Base-by-base conservation (phyloP, 1,139 yeast species). In the Suhomyces taliae region DNA sequence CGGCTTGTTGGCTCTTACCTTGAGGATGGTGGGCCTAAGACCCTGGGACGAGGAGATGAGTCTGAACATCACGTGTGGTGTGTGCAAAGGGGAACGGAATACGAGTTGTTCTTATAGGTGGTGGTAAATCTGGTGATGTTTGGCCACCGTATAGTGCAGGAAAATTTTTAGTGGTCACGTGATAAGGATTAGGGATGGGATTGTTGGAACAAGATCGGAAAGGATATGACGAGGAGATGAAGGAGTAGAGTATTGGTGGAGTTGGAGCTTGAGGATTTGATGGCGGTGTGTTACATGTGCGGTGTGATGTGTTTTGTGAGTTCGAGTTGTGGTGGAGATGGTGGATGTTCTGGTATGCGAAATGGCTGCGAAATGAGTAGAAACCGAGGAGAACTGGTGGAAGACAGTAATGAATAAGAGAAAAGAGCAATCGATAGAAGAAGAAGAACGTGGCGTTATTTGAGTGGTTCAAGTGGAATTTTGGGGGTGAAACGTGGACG, bases 11-110 rank as follows among this genome's bases (percentile, higher is more conserved):
- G 61, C 62, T 50, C 74, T 66, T 31, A 73, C 73, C 53, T 74
- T 72, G 47, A 72, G 63, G 44, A 74, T 57, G 36, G 62, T 71
- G 9, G 79, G 78, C 49, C 75, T 65, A 37, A 74, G 58, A 43
- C 70, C 65, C 51, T 63, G 70, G 53, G 70, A 71, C 11, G 68
- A 44, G 27, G 62, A 61, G 31, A 74, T 66, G 50, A 74, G 65
- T 55, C 79, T 67, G 52, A 74, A 73, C 78, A 74, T 74, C 35
- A 10, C 8, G 31, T 29, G 32, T 29, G 32, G 36, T 26, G 33
- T 37, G 40, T 14, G 27, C 6, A 8, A 8, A 33, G 34, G 27
- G 5, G 7, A 33, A 9, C 14, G 39, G 14, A 37, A 6, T 37
- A 9, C 27, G 11, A 15, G 31, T 36, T 11, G 39, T 36, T 15